These are phyloP conservation scores for Pontederia crassipes DNA, from an alignment of 176 grass and related monocot species.

Conservation along the genomic window DNA sequence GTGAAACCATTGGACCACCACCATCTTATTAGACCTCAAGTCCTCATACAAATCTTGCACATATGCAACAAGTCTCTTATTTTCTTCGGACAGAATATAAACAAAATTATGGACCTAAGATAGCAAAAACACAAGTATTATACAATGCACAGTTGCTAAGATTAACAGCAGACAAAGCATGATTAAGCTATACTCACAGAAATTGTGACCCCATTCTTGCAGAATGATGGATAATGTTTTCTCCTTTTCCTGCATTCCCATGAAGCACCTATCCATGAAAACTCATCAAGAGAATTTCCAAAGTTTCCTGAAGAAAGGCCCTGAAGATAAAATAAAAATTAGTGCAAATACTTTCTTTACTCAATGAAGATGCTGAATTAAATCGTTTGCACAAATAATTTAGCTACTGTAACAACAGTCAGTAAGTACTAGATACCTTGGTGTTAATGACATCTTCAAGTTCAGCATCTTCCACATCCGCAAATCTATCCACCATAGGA, in stretches of 20 bases:
- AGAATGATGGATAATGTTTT: slow-evolving; percentile 82
- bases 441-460: slow-evolving; percentile 26
- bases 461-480: slow-evolving; percentile 28
- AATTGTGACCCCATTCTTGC: slow-evolving; percentile 60
- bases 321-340: slow-evolving; percentile 27
- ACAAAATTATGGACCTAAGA: slow-evolving; percentile 83
- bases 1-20: slow-evolving; percentile 80
- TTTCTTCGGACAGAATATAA: slow-evolving; percentile 74
- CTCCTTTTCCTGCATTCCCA: slow-evolving; percentile 52
- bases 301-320: slow-evolving; percentile 30
- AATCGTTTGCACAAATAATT: too few relatives aligned
- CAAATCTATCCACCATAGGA: slow-evolving; percentile 28
- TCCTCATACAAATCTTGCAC: slow-evolving; percentile 92
- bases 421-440: slow-evolving; percentile 32
- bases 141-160: neutral
- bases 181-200: slow-evolving; percentile 36
- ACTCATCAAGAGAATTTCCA: slow-evolving; percentile 31
- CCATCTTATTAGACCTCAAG: slow-evolving; percentile 58
- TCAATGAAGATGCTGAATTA: too few relatives aligned
- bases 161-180: neutral
- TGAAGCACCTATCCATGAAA: slow-evolving; percentile 64
- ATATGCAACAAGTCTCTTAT: slow-evolving; percentile 71
- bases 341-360: neutral
- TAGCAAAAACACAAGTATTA: slow-evolving; percentile 13
- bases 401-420: too few relatives aligned